Conservation (phyloP, 225 moss, liverwort and hornwort species). For the Climacium dendroides region DNA sequence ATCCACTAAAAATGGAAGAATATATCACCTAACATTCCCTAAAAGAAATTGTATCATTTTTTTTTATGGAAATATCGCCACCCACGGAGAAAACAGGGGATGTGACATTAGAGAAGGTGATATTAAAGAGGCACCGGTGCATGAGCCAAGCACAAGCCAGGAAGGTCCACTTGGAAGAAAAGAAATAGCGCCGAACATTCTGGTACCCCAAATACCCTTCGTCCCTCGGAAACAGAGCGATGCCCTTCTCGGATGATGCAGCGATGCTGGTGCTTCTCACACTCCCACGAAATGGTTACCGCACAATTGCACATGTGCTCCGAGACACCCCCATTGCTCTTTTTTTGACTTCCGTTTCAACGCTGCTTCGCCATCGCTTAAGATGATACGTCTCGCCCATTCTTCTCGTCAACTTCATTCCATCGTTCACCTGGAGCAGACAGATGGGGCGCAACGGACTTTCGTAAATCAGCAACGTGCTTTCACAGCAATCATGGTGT, state of each 20-base stretch:
- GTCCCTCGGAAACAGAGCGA: neutral
- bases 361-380: neutral
- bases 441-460: neutral
- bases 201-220: neutral
- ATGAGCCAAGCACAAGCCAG: too few relatives aligned
- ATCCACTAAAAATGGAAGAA: too few relatives aligned
- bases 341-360: neutral
- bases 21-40: neutral
- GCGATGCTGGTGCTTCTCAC: neutral
- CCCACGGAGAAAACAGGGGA: neutral
- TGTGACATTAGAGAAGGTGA: neutral
- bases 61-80: fast-evolving
- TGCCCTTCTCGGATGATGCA: neutral
- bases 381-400: neutral
- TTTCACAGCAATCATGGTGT: neutral
- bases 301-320: neutral
- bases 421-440: neutral
- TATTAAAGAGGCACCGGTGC: neutral
- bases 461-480: neutral
- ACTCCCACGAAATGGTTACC: neutral
- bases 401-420: neutral
- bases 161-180: neutral
- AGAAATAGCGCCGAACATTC: neutral
- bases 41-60: neutral
- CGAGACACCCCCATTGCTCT: neutral